These are phyloP conservation scores for Tritrichomonas musculus DNA, from an alignment of 208 protist species.

Conservation along the genomic window DNA sequence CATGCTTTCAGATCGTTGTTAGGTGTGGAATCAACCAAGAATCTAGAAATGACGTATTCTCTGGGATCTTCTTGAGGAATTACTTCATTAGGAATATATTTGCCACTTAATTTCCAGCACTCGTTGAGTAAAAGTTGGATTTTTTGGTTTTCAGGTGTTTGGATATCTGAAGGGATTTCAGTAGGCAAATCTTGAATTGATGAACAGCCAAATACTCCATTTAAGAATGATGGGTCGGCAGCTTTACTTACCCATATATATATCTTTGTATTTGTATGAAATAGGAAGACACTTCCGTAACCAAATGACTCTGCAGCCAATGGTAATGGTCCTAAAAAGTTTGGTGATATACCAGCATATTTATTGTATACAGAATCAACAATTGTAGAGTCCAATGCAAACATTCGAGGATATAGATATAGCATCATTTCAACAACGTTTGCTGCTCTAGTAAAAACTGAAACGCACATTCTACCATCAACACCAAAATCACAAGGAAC, in stretches of 20 bases:
- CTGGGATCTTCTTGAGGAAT: neutral
- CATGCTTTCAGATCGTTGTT: neutral
- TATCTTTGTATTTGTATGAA: neutral
- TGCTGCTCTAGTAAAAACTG: neutral
- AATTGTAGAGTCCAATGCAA: neutral
- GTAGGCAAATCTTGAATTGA: neutral
- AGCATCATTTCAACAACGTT: neutral
- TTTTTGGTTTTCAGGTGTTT: neutral
- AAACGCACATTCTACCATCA: neutral
- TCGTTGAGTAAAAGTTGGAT: neutral
- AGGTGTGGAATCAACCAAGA: neutral
- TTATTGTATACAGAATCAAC: neutral
- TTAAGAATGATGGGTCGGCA: neutral
- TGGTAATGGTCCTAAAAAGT: neutral
- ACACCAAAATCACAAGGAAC: neutral
- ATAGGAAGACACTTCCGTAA: neutral
- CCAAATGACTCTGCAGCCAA: neutral
- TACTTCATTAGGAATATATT: neutral
- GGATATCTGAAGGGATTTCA: neutral
- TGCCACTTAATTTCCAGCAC: neutral
- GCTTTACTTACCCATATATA: neutral
- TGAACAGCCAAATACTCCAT: neutral
- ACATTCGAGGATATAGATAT: neutral
- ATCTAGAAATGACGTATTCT: neutral
- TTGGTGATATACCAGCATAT: too few species aligned